Evolutionary conservation across 1,284 basidiomycete species (phyloP).

Genomic region (Malassezia equina): DNA sequence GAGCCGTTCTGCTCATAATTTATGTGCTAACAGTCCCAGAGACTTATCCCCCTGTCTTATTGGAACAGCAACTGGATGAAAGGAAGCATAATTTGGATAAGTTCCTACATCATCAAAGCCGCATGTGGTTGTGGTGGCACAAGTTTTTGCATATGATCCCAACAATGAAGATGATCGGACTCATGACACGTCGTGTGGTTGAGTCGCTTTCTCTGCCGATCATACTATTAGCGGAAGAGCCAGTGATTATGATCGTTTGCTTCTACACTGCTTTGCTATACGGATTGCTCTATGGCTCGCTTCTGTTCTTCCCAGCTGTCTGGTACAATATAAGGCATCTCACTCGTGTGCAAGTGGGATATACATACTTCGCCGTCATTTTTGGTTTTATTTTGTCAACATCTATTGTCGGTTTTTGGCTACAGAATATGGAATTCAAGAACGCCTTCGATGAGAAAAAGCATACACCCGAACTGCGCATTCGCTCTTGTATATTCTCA

Average conservation of each 20-base stretch:
- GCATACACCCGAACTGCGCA: conserved; percentile 16
- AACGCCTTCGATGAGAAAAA: conserved; percentile 8
- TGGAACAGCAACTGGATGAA: neutral
- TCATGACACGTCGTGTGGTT: neutral
- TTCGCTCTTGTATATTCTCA: conserved; percentile 16
- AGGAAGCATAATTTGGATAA: neutral
- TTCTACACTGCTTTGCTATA: conserved; percentile 21
- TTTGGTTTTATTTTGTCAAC: conserved; percentile 11
- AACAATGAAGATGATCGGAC: neutral
- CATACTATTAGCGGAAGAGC: conserved; percentile 18
- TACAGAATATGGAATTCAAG: conserved; percentile 10
- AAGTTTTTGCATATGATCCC: neutral
- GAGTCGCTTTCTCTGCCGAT: conserved; percentile 9
- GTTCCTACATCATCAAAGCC: neutral
- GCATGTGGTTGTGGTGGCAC: neutral
- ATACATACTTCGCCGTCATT: conserved; percentile 16
- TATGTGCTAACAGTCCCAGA: conserved; percentile 18
- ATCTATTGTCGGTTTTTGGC: conserved; percentile 9
- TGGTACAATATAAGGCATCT: conserved; percentile 16
- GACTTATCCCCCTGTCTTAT: conserved; percentile 6
- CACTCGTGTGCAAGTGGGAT: conserved; percentile 15
- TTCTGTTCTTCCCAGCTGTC: conserved; percentile 19
- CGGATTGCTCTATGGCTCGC: conserved; percentile 20
- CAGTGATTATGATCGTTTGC: conserved; percentile 18
- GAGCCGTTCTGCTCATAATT: conserved; percentile 1